Percentiles rank a stretch among this genome's conserved stretches.
Evolutionary conservation across 805 yeast species (phyloP).

Genomic region (Zygosaccharomyces siamensis): DNA sequence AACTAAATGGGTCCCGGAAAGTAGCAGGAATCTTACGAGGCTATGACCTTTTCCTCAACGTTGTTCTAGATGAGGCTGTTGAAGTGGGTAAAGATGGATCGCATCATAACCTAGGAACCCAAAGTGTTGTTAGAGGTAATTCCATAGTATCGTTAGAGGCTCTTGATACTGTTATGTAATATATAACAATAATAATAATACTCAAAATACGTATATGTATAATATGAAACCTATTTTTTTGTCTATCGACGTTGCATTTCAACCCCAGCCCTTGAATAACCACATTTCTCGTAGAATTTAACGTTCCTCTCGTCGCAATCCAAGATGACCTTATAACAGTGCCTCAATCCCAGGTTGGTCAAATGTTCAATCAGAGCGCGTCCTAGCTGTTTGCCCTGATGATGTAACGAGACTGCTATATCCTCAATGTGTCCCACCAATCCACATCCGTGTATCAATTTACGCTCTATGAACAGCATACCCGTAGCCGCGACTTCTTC

Average conservation of each 20-base stretch:
- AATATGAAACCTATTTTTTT: not conserved
- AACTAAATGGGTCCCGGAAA: conserved; percentile 72
- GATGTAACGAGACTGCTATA: conserved; percentile 67
- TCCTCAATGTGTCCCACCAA: conserved; percentile 93
- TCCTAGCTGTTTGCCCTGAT: conserved; percentile 86
- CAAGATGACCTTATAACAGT: conserved; percentile 83
- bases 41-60: conserved; percentile 72
- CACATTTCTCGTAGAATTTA: conserved; percentile 86
- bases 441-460: conserved; percentile 80
- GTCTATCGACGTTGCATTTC: conserved; percentile 55
- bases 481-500: conserved; percentile 74
- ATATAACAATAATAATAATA: not conserved
- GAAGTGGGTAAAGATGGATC: conserved; percentile 53
- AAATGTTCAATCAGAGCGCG: conserved; percentile 56
- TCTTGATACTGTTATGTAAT: conserved; percentile 26
- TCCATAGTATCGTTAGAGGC: conserved; percentile 70
- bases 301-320: conserved; percentile 85
- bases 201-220: conserved; percentile 11
- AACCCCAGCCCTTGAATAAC: conserved; percentile 57
- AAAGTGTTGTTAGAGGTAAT: conserved; percentile 68
- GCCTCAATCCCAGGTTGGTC: conserved; percentile 54
- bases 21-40: conserved; percentile 82
- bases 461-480: conserved; percentile 70
- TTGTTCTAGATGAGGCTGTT: conserved; percentile 66
- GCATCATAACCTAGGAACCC: conserved; percentile 56